A percentile compares a stretch with the other conserved stretches of the same genome.
These are phyloP conservation scores for Melaleuca quinquenervia DNA, from an alignment of 345 rosid species.

Conservation along the genomic window DNA sequence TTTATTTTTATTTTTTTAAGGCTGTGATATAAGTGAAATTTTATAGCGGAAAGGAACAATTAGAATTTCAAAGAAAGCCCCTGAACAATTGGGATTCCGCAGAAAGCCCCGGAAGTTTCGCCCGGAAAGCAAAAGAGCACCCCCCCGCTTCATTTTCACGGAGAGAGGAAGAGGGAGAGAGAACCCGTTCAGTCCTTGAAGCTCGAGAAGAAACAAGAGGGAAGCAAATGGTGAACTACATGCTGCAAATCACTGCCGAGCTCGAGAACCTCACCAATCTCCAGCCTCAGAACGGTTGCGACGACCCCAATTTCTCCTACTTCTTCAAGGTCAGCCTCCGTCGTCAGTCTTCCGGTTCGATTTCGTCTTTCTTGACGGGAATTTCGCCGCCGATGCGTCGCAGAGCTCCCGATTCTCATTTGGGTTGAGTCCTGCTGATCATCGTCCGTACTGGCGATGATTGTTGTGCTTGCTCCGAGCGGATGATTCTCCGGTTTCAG, in stretches of 20 bases:
- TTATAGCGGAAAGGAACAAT: fast-evolving
- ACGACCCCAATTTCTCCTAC: constrained; percentile 64
- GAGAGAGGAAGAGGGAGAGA: not conserved
- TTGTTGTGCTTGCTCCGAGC: not conserved
- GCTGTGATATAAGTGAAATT: not conserved
- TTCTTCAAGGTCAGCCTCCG: constrained; percentile 55
- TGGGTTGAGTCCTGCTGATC: not conserved
- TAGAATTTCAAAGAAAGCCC: not conserved
- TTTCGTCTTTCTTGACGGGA: not conserved
- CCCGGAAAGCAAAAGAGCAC: not conserved
- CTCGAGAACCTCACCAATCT: constrained; percentile 70
- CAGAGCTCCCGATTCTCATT: not conserved
- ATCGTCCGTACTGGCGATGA: not conserved
- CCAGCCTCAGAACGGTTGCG: constrained; percentile 78
- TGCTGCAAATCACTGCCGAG: constrained; percentile 68
- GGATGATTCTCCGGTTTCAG: not conserved
- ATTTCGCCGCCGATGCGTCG: not conserved
- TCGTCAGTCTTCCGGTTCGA: not conserved
- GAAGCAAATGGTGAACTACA: constrained; percentile 60
- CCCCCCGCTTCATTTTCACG: not conserved
- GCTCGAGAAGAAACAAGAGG: not conserved
- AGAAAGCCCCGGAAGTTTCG: not conserved
- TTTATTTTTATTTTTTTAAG: not conserved
- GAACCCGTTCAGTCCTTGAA: not conserved
- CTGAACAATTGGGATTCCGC: not conserved